Percentiles rank a stretch among this genome's conserved stretches.
phyloP scores from a whole-genome alignment of 2,329 filamentous ascomycete genomes.

The Monilinia polystroma region DNA sequence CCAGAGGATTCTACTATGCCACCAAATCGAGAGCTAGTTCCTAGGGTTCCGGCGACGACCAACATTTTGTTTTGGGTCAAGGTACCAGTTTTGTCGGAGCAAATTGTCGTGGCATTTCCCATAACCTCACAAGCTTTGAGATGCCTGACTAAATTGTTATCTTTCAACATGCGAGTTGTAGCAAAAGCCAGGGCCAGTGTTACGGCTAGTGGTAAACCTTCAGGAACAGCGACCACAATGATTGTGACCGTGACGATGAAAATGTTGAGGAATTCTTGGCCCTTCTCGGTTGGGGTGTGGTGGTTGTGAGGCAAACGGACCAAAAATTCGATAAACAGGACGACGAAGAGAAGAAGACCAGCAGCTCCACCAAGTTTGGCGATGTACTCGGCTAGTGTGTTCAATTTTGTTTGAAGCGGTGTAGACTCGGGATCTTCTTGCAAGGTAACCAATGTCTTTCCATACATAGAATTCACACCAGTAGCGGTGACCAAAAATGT shows the following conservation, averaged over 20 bases:
- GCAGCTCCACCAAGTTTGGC: slow-evolving; percentile 72
- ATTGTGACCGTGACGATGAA: slow-evolving; percentile 65
- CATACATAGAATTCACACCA: slow-evolving; percentile 71
- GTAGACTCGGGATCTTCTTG: slow-evolving; percentile 76
- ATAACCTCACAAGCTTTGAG: slow-evolving; percentile 69
- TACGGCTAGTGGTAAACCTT: slow-evolving; percentile 65
- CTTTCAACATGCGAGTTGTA: slow-evolving; percentile 65
- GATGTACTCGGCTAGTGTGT: slow-evolving; percentile 75
- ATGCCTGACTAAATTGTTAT: slow-evolving; percentile 68
- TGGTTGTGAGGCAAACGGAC: slow-evolving; percentile 56
- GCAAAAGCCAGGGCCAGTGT: slow-evolving; percentile 67
- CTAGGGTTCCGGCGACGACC: slow-evolving; percentile 70
- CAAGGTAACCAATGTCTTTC: slow-evolving; percentile 76
- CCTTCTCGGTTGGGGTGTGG: slow-evolving; percentile 53
- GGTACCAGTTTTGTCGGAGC: slow-evolving; percentile 77
- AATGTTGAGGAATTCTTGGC: slow-evolving; percentile 60
- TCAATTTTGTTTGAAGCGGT: slow-evolving; percentile 74
- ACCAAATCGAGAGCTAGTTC: slow-evolving; percentile 56
- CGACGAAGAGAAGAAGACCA: slow-evolving; percentile 72
- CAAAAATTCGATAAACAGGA: slow-evolving; percentile 76
- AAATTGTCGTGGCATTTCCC: slow-evolving; percentile 72
- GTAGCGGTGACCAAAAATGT: slow-evolving; percentile 73
- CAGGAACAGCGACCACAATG: slow-evolving; percentile 67
- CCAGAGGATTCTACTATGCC: slow-evolving; percentile 38
- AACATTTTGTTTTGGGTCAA: slow-evolving; percentile 75